A percentile compares a stretch with the other conserved stretches of the same genome.
These are phyloP conservation scores for Alternaria viburni DNA, from an alignment of 2,329 filamentous ascomycete genomes.

Conservation along the genomic window DNA sequence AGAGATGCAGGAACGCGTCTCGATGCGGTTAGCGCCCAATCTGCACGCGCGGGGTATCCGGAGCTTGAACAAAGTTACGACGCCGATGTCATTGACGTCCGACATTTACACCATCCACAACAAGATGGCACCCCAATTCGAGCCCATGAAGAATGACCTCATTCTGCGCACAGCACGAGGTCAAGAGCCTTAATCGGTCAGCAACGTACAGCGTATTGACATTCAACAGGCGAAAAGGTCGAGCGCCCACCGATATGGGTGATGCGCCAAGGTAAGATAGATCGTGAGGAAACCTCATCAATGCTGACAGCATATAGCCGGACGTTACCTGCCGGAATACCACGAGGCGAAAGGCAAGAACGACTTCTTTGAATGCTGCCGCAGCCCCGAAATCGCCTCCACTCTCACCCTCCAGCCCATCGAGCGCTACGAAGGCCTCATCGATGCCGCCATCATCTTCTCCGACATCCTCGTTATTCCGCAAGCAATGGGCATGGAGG, in stretches of 20 bases:
- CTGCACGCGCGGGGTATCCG: slow-evolving; percentile 32
- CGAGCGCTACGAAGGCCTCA: slow-evolving; percentile 85
- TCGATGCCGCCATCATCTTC: slow-evolving; percentile 98
- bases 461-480: slow-evolving; percentile 98
- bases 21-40: slow-evolving; percentile 22
- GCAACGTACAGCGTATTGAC: slow-evolving; percentile 16
- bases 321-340: slow-evolving; percentile 96
- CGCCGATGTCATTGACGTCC: slow-evolving; percentile 18
- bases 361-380: slow-evolving; percentile 98
- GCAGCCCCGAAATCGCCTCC: slow-evolving; percentile 88
- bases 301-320: slow-evolving; percentile 64
- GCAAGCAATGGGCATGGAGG: slow-evolving; percentile 97
- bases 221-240: slow-evolving; percentile 75
- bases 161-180: slow-evolving; percentile 89
- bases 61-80: slow-evolving; percentile 15
- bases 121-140: slow-evolving; percentile 73
- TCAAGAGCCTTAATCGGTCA: slow-evolving; percentile 48
- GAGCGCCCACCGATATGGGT: slow-evolving; percentile 97
- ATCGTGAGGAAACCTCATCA: not conserved
- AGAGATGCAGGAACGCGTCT: slow-evolving; percentile 25
- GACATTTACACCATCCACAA: slow-evolving; percentile 4
- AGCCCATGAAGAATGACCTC: slow-evolving; percentile 89
- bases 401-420: slow-evolving; percentile 94
- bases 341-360: slow-evolving; percentile 88
- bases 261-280: slow-evolving; percentile 86